Percentiles rank a stretch among this genome's conserved stretches.
Conservation (phyloP, 257 asterid genomes). For the Nicotiana tabacum region DNA sequence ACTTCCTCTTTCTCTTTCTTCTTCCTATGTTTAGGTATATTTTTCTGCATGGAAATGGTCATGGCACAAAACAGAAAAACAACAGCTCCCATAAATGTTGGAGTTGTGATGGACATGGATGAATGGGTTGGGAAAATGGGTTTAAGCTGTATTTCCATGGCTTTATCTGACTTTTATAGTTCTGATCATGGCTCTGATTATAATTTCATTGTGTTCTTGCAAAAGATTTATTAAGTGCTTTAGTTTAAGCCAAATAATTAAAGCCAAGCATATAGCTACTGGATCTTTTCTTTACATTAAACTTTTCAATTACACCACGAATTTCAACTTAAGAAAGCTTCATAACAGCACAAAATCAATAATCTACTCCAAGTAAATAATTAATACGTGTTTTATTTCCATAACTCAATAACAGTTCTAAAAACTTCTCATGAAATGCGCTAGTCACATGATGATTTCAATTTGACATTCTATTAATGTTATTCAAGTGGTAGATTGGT, state of each 20-base stretch:
- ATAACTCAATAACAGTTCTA: not conserved
- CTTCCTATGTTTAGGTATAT: not conserved
- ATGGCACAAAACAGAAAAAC: constrained; percentile 17
- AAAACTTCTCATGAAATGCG: not conserved
- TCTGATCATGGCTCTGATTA: constrained; percentile 16
- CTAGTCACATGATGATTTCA: not conserved
- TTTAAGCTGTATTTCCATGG: constrained; percentile 41
- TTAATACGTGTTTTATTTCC: not conserved
- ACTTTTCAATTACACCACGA: not conserved
- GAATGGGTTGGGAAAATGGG: constrained; percentile 27
- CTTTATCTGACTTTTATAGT: constrained; percentile 40
- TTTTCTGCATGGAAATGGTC: constrained; percentile 1
- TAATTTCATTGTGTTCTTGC: not conserved
- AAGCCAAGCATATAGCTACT: too few relatives aligned
- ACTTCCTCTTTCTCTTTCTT: not conserved
- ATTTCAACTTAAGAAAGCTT: not conserved
- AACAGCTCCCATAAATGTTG: constrained; percentile 26
- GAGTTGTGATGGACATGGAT: constrained; percentile 47
- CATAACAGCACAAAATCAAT: not conserved
- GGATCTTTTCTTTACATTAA: not conserved
- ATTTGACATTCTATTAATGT: not conserved
- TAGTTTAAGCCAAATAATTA: not conserved
- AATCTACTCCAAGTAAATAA: not conserved
- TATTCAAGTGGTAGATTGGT: not conserved
- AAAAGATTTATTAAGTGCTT: not conserved